phyloP scores from a whole-genome alignment of 768 basidiomycete species.

The Piloderma croceum region DNA sequence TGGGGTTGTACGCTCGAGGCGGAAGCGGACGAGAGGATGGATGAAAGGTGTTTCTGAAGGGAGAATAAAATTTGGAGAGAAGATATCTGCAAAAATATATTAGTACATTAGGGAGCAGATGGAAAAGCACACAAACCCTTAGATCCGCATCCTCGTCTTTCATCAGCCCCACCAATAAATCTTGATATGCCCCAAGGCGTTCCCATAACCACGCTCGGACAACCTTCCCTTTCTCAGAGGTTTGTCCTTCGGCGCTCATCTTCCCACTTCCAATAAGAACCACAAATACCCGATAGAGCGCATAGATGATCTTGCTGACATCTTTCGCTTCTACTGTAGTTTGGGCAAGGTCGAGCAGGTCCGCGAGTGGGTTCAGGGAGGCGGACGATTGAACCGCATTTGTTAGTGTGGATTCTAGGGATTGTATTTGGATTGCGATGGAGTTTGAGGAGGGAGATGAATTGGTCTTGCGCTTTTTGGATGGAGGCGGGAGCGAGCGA shows the following conservation, averaged over 20 bases:
- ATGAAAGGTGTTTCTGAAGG: slow-evolving; percentile 72
- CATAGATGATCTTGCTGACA: slow-evolving; percentile 73
- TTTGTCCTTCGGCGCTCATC: slow-evolving; percentile 44
- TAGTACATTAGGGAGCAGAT: slow-evolving; percentile 3
- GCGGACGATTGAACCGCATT: slow-evolving; percentile 44
- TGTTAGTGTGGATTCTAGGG: slow-evolving; percentile 52
- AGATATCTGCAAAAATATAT: slow-evolving; percentile 27
- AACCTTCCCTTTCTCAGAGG: slow-evolving; percentile 48
- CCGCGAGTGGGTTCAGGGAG: slow-evolving; percentile 74
- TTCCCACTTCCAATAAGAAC: slow-evolving; percentile 54
- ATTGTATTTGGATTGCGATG: slow-evolving; percentile 33
- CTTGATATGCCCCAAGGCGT: slow-evolving; percentile 62
- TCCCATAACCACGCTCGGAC: slow-evolving; percentile 82
- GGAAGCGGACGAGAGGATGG: slow-evolving; percentile 39
- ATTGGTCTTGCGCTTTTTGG: slow-evolving; percentile 46
- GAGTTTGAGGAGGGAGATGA: slow-evolving; percentile 7
- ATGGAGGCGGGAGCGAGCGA: slow-evolving; percentile 46
- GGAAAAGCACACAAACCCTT: slow-evolving; percentile 45
- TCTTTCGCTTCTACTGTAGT: slow-evolving; percentile 45
- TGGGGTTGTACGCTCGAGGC: slow-evolving; percentile 46
- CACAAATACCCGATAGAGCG: slow-evolving; percentile 75
- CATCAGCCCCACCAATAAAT: slow-evolving; percentile 62
- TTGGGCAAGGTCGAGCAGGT: slow-evolving; percentile 59
- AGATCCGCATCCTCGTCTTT: slow-evolving; percentile 73
- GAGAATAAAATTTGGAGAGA: slow-evolving; percentile 73